These are phyloP conservation scores for Tranzscheliella williamsii DNA, from an alignment of 1,284 basidiomycete species.

Conservation along the genomic window DNA sequence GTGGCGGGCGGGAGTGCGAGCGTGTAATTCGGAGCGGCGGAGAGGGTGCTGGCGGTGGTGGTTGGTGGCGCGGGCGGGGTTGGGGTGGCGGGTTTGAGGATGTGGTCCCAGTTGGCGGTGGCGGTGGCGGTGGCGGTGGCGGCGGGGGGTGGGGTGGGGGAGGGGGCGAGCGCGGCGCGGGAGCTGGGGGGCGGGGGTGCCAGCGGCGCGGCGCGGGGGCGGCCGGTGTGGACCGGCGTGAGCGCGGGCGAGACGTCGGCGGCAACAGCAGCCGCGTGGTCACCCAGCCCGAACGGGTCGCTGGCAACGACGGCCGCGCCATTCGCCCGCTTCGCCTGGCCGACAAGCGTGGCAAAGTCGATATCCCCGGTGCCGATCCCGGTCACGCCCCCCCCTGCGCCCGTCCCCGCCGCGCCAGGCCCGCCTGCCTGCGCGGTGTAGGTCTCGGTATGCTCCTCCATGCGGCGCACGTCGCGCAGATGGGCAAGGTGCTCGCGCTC, in stretches of 20 bases:
- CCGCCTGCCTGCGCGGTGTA: conserved; percentile 13
- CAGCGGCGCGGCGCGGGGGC: neutral
- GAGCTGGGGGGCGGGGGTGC: neutral
- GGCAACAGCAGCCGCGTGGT: conserved; percentile 10
- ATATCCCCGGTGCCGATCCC: conserved; percentile 49
- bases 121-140: conserved; percentile 1
- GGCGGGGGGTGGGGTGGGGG: neutral
- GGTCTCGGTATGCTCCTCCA: conserved; percentile 53
- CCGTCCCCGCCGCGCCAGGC: conserved; percentile 3
- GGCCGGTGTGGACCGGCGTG: conserved; percentile 1
- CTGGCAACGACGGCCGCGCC: conserved; percentile 15
- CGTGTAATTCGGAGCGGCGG: conserved; percentile 47
- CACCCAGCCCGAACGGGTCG: conserved; percentile 41
- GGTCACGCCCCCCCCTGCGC: conserved; percentile 19
- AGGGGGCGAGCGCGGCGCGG: neutral
- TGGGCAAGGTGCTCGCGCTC: conserved; percentile 75
- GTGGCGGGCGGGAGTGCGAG: conserved; percentile 37
- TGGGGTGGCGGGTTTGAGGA: conserved; percentile 20
- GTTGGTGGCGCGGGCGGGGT: neutral
- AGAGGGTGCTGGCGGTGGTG: neutral
- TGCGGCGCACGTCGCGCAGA: conserved; percentile 38
- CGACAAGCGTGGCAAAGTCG: conserved; percentile 56
- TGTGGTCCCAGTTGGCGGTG: conserved; percentile 10
- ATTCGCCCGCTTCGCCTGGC: conserved; percentile 24
- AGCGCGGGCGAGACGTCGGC: conserved; percentile 22